These are phyloP conservation scores for Hippophae gyantsensis DNA, from an alignment of 306 rosid species.

Conservation along the genomic window DNA sequence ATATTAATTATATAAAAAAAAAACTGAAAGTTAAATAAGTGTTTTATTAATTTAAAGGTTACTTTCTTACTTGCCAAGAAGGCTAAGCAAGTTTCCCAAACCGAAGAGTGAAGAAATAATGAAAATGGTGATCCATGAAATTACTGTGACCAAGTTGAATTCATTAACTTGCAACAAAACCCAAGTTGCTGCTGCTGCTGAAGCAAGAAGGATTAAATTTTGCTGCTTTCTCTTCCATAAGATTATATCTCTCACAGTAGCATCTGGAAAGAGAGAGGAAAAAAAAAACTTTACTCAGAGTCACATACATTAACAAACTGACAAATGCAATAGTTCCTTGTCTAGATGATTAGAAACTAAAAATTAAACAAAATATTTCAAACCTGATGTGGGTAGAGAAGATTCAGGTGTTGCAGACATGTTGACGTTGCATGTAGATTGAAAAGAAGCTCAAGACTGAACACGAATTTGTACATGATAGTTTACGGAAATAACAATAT, in stretches of 20 bases:
- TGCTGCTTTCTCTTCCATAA: constrained; percentile 48
- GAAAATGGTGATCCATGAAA: constrained; percentile 42
- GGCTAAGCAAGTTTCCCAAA: constrained; percentile 39
- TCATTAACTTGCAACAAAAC: constrained; percentile 36
- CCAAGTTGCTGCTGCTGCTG: constrained; percentile 53
- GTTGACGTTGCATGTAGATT: constrained; percentile 3
- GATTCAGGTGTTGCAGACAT: constrained; percentile 30
- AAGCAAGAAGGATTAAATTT: constrained; percentile 20
- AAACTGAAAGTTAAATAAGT: too few relatives aligned
- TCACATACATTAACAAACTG: neutral
- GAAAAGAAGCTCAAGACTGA: neutral
- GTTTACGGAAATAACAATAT: too few relatives aligned
- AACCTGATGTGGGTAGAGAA: constrained; percentile 26
- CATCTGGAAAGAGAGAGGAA: neutral
- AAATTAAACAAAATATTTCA: too few relatives aligned
- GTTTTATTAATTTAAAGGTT: neutral
- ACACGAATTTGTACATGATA: too few relatives aligned
- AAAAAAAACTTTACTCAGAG: neutral
- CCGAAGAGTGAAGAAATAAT: constrained; percentile 38
- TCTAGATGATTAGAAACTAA: too few relatives aligned
- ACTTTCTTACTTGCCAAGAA: constrained; percentile 44
- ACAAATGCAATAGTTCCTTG: neutral
- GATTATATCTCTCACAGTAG: constrained; percentile 26
- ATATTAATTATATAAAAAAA: neutral
- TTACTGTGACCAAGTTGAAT: constrained; percentile 42